phyloP scores from a whole-genome alignment of 2,329 filamentous ascomycete genomes.

The Neofusicoccum cordaticola region DNA sequence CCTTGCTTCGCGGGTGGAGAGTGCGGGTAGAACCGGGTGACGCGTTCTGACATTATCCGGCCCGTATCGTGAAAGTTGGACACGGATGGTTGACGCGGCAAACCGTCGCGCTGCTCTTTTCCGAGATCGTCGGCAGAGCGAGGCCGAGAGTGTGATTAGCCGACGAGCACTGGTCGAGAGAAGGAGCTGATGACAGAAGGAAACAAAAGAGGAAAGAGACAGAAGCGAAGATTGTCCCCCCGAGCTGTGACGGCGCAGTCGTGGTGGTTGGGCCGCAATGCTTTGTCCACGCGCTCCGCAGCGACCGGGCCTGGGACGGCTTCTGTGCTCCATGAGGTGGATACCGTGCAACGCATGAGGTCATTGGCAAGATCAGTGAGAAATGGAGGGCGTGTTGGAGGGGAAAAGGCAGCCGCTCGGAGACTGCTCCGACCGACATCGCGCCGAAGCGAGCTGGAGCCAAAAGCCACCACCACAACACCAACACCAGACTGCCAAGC shows the following conservation, averaged over 20 bases:
- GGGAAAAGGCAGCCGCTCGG: not conserved
- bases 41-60: not conserved
- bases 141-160: not conserved
- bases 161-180: not conserved
- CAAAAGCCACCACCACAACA: not conserved
- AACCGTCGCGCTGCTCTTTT: not conserved
- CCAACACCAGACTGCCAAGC: too few species aligned
- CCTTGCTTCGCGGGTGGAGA: not conserved
- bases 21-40: constrained; percentile 7
- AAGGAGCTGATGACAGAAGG: not conserved
- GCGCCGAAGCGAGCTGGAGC: not conserved
- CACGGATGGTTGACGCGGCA: not conserved
- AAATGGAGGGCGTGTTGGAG: not conserved
- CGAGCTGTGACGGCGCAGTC: too few species aligned
- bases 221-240: too few species aligned
- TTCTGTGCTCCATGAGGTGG: too few species aligned
- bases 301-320: too few species aligned
- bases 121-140: not conserved
- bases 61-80: not conserved
- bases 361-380: too few species aligned
- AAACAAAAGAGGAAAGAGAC: not conserved
- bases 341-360: too few species aligned
- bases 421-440: not conserved
- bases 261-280: too few species aligned
- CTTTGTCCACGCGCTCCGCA: too few species aligned